Evolutionary conservation across 2,329 filamentous ascomycete species (phyloP).

Genomic region (Cladosporium sp.): DNA sequence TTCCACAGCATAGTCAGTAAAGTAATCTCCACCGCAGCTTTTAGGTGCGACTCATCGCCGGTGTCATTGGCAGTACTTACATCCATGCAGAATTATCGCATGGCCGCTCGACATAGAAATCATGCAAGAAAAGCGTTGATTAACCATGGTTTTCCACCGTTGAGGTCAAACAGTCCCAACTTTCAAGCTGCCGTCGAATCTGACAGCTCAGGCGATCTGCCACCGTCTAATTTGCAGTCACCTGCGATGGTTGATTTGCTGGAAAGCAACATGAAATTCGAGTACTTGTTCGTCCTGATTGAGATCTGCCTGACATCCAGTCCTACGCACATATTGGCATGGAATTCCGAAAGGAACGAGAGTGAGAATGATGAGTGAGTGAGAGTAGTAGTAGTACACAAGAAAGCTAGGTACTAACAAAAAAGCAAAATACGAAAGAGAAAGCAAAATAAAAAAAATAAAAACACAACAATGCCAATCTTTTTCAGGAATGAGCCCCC

Average conservation of each 20-base stretch:
- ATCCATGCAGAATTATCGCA: not conserved
- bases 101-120: not conserved
- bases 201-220: not conserved
- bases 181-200: not conserved
- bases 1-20: too few relatives aligned
- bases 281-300: too few relatives aligned
- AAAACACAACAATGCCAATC: constrained; percentile 12
- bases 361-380: not conserved
- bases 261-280: not conserved
- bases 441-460: not conserved
- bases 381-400: constrained; percentile 1
- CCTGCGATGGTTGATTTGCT: not conserved
- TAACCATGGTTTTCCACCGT: too few relatives aligned
- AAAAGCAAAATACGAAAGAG: constrained; percentile 1
- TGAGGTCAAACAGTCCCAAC: not conserved
- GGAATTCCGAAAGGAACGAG: not conserved
- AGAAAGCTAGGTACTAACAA: not conserved
- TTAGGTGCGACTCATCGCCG: not conserved
- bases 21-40: not conserved
- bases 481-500: constrained; percentile 3
- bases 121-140: not conserved
- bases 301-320: not conserved
- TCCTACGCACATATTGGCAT: not conserved
- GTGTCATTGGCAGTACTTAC: too few relatives aligned
- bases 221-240: not conserved